Base-by-base conservation (phyloP, 768 basidiomycete species). In the Tulasnella sp. region DNA sequence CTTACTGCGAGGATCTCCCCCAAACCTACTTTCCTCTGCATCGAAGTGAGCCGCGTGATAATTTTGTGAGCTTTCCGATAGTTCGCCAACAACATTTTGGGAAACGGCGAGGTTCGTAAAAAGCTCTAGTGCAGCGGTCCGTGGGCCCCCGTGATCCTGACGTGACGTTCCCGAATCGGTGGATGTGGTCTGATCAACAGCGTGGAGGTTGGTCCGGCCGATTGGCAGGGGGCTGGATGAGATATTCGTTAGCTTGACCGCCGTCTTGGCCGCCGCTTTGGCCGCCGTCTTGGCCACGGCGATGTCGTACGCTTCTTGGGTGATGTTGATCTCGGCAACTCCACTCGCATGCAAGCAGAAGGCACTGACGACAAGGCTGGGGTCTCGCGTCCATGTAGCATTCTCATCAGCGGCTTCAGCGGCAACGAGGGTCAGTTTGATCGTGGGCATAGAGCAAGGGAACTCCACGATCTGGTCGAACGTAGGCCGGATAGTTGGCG, bases 271-370 rank as follows among this genome's bases (percentile, higher is more conserved):
- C n/a, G n/a, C n/a, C n/a, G n/a, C n/a, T n/a, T n/a, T n/a, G 81
- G 90, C 87, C 12, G 85, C 84, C 7, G 91, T 87, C 21, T 87
- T 85, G 9, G 86, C 83, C 44, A 93, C 85, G 0, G 93, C 94
- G n/a, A 86, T 83, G 81, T 94, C 93, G 82, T 90, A 94, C 93
- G 93, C 94, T 83, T 96, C 94, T 84, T 90, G 93, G 81, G 93
- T 90, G 82, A 96, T 92, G 76, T 96, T 89, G 39, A 96, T 90
- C 83, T 96, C 94, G 83, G 95, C 94, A 19, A 96, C 94, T 48
- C 94, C 94, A 27, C 89, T 90, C 24, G 93, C 91, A 83, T 95
- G 94, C n/a, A 96, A 93, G 2, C 93, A 93, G 86, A 95, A 96
- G 39, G 93, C 94, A 8, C 94, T 93, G 75, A 96, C 81, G 31